Percentiles rank a stretch among this genome's conserved stretches.
Evolutionary conservation across 768 basidiomycete species (phyloP).

Genomic region (Pleurotus eryngii): DNA sequence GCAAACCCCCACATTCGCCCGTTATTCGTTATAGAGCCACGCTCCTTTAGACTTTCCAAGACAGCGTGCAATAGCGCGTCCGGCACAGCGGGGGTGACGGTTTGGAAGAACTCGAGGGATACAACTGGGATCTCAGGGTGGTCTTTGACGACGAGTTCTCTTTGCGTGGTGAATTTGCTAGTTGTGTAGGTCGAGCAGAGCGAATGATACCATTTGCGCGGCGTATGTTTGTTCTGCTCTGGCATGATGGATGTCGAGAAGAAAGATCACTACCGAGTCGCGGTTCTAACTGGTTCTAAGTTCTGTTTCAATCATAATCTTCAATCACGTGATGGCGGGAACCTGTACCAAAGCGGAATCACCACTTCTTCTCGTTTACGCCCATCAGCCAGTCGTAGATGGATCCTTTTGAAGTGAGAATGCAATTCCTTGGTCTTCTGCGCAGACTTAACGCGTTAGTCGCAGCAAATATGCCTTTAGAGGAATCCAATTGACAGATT

Average conservation of each 20-base stretch:
- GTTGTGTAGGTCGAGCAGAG: not conserved
- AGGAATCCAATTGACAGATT: conserved; percentile 5
- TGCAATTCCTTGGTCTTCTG: conserved; percentile 33
- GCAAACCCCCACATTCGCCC: not conserved
- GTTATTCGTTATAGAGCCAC: not conserved
- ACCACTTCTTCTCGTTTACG: too few species aligned
- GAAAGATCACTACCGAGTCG: too few species aligned
- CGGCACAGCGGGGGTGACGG: not conserved
- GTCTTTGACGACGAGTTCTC: not conserved
- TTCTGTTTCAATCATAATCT: not conserved
- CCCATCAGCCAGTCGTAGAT: conserved; percentile 11
- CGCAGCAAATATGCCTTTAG: not conserved
- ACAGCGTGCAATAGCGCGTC: not conserved
- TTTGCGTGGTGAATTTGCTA: not conserved
- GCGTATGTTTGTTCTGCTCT: not conserved
- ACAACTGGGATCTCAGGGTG: not conserved
- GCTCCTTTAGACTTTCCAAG: not conserved
- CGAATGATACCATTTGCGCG: not conserved
- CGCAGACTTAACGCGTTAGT: conserved; percentile 35
- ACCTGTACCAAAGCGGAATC: too few species aligned
- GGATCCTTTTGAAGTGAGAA: conserved; percentile 39
- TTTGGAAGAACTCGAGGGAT: not conserved
- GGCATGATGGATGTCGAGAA: too few species aligned
- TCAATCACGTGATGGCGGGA: too few species aligned
- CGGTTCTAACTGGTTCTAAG: too few species aligned